Conservation (phyloP, 805 yeast genomes). For the Tetrapisispora iriomotensis region DNA sequence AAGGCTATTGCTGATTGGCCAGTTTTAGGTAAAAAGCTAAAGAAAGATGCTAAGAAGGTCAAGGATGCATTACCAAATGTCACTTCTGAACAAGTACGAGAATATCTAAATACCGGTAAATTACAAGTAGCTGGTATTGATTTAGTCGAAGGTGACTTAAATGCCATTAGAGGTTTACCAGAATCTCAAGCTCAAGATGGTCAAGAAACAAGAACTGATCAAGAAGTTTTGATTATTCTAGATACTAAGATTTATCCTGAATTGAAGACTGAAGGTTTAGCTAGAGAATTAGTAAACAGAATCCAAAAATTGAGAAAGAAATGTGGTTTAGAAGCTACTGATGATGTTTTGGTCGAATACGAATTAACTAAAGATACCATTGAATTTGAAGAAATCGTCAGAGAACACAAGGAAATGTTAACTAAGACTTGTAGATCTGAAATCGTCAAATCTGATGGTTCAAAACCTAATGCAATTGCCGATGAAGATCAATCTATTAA, state of each 20-base stretch:
- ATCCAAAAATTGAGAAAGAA: constrained; percentile 96
- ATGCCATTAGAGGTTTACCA: constrained; percentile 83
- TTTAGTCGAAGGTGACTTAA: constrained; percentile 77
- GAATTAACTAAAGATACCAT: constrained; percentile 52
- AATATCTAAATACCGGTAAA: constrained; percentile 60
- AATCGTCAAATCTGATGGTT: constrained; percentile 35
- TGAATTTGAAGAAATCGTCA: constrained; percentile 50
- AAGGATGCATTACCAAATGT: constrained; percentile 85
- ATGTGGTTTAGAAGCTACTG: constrained; percentile 89
- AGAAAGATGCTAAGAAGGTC: constrained; percentile 86
- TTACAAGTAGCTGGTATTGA: constrained; percentile 83
- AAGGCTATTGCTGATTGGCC: constrained; percentile 99
- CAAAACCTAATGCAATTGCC: constrained; percentile 48
- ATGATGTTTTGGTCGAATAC: constrained; percentile 85
- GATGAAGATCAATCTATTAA: constrained; percentile 83
- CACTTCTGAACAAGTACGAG: constrained; percentile 73
- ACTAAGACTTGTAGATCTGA: constrained; percentile 65
- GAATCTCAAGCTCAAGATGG: constrained; percentile 56
- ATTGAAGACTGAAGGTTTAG: constrained; percentile 85
- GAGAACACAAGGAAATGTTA: constrained; percentile 56
- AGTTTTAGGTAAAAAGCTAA: constrained; percentile 90
- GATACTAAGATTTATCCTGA: constrained; percentile 85
- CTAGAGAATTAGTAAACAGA: constrained; percentile 94
- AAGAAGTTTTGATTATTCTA: constrained; percentile 80
- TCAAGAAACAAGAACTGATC: constrained; percentile 78